Base-by-base conservation (phyloP, 2,329 filamentous ascomycete genomes). In the Colletotrichum melonis region DNA sequence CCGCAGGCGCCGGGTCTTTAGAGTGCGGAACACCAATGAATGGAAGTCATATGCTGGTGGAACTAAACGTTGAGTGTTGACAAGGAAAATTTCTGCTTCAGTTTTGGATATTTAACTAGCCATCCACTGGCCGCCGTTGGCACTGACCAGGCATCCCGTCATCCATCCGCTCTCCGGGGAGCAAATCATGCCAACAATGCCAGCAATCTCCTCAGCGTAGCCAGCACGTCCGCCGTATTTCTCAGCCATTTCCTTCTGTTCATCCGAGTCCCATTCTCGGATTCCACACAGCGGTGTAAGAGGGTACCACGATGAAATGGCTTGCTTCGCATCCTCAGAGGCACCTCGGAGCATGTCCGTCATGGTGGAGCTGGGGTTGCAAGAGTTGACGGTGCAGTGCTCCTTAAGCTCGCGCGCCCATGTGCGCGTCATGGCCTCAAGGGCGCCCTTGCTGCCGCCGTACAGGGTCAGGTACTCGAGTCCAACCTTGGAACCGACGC, bases 91-190 rank as follows among this genome's bases (percentile, higher is more conserved):
- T 46, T 4, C 30, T 46, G 42, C 42, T 46, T 46, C 42, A 9
- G n/a, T 19, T 46, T 9, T 12, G 1, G 16, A 59, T 4, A 35
- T 38, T 94, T 77, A 88, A 52, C 72, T 59, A 22, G 72, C 67
- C 72, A 72, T 71, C 72, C 72, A 74, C 19, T 74, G 72, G 7
- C 72, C 67, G 3, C 92, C 92, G 77, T 94, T 94, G 16, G 92
- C 92, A 81, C 90, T 93, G n/a, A 94, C 86, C 38, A 93, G 88
- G 78, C 89, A 92, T 4, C 92, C 92, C 1, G 92, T 94, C 71
- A 90, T 91, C 92, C 92, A 94, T 2, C 86, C 88, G 52, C 86
- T 87, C 80, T 94, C 92, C 12, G 87, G 87, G 7, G 88, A 88
- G 79, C 92, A 94, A 54, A 94, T 83, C 91, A 94, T 93, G 9